Evolutionary conservation across 2,329 filamentous ascomycete genomes (phyloP).

Genomic region (Trichoderma sp.): DNA sequence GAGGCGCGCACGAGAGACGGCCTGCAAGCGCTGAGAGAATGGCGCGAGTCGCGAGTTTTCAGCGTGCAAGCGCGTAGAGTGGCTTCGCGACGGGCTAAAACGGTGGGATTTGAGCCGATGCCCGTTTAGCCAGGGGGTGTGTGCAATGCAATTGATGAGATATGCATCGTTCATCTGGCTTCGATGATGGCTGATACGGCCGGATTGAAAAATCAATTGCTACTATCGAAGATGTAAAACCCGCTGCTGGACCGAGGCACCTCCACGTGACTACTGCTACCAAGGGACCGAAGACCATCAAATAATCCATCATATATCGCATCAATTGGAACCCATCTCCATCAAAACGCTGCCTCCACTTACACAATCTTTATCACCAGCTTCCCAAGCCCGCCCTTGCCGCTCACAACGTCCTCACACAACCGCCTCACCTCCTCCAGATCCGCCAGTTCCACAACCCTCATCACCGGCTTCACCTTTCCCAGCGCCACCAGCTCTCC

Average conservation of each 20-base stretch:
- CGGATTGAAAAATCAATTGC: too few relatives aligned
- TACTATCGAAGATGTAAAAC: too few relatives aligned
- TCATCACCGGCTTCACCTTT: slow-evolving; percentile 43
- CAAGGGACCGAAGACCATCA: too few relatives aligned
- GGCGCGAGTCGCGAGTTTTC: slow-evolving; percentile 16
- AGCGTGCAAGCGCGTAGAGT: slow-evolving; percentile 2
- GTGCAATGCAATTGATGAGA: too few relatives aligned
- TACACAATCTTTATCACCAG: slow-evolving; percentile 27
- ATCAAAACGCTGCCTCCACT: not conserved
- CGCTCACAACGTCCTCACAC: slow-evolving; percentile 36
- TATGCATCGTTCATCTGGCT: too few relatives aligned
- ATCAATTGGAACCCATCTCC: not conserved
- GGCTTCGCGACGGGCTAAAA: not conserved
- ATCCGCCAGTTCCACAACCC: slow-evolving; percentile 41
- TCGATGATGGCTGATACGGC: too few relatives aligned
- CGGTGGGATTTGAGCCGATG: not conserved
- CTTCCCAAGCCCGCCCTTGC: slow-evolving; percentile 30
- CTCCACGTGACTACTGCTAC: too few relatives aligned
- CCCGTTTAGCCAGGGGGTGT: not conserved
- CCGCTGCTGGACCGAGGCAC: too few relatives aligned
- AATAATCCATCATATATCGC: not conserved
- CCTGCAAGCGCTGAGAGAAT: not conserved
- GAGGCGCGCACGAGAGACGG: not conserved
- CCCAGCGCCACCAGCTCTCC: slow-evolving; percentile 41
- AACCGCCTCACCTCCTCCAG: slow-evolving; percentile 41